Evolutionary conservation across 1,284 basidiomycete species (phyloP).

Genomic region (Microstroma glucosiphilum): DNA sequence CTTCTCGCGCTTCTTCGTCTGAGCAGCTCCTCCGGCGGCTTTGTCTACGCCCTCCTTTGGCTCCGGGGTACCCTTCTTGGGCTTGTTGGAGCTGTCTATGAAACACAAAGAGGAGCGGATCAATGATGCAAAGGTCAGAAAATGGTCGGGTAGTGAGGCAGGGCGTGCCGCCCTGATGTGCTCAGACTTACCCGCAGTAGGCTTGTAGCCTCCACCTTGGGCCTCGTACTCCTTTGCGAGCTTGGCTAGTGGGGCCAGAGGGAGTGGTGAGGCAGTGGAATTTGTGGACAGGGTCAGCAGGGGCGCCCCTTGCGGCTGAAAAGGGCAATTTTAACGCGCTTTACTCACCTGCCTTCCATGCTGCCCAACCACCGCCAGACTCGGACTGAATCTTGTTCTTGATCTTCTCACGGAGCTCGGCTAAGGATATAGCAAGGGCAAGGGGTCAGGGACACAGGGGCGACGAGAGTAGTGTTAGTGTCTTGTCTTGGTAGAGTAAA

Average conservation of each 20-base stretch:
- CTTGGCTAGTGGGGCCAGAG: constrained; percentile 23
- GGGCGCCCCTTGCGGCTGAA: no score
- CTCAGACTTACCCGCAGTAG: constrained; percentile 27
- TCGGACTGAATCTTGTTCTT: constrained; percentile 53
- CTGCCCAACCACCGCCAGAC: constrained; percentile 53
- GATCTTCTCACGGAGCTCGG: constrained; percentile 52
- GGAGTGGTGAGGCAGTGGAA: no score
- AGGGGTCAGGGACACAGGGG: not conserved
- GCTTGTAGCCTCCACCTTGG: constrained; percentile 52
- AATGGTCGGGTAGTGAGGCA: no score
- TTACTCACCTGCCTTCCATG: constrained; percentile 39
- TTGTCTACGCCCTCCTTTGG: constrained; percentile 44
- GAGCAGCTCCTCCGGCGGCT: not conserved
- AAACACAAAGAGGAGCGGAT: no score
- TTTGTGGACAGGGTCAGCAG: no score
- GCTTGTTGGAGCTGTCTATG: constrained; percentile 52
- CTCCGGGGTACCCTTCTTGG: constrained; percentile 51
- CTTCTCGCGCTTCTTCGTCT: constrained; percentile 16
- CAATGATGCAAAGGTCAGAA: no score
- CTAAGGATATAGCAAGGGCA: not conserved
- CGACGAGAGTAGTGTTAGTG: not conserved
- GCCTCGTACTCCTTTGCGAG: constrained; percentile 53
- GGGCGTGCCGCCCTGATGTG: no score
- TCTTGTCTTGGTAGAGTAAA: not conserved
- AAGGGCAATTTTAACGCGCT: no score